These are phyloP conservation scores for Bipolaris bicolor DNA, from an alignment of 2,329 filamentous ascomycete species.

Conservation along the genomic window DNA sequence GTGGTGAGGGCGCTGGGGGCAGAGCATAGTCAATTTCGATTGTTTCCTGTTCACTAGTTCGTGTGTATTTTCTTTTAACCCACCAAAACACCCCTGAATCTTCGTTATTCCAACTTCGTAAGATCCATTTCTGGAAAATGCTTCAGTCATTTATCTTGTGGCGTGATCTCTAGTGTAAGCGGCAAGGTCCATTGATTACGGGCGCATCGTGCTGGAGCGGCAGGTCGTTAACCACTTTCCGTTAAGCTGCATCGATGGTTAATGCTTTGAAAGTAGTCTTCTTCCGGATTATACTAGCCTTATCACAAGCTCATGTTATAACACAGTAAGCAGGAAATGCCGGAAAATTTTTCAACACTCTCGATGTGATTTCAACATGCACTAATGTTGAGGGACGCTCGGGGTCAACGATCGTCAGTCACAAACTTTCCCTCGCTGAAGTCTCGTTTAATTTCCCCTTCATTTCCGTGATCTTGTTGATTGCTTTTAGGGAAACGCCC, in stretches of 20 bases:
- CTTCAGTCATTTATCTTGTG: neutral
- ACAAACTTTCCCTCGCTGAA: neutral
- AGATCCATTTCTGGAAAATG: neutral
- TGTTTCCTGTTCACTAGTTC: neutral
- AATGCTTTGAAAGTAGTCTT: too few species aligned
- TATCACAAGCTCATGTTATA: too few species aligned
- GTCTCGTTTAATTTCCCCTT: neutral
- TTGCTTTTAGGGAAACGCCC: neutral
- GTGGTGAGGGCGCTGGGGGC: neutral
- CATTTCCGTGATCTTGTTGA: neutral
- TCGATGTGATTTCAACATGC: too few species aligned
- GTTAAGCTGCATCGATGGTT: too few species aligned
- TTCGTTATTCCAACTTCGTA: neutral
- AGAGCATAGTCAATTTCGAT: neutral
- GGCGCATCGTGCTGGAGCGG: neutral
- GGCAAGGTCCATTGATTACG: neutral
- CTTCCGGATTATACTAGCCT: too few species aligned
- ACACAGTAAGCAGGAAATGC: too few species aligned
- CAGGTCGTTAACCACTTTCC: neutral
- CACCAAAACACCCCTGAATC: neutral
- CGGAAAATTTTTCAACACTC: too few species aligned
- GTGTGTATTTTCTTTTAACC: neutral
- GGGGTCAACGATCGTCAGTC: neutral
- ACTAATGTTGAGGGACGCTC: too few species aligned
- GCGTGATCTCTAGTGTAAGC: neutral